Conservation (phyloP, 441 rosid genomes). For the Mallotus japonicus region DNA sequence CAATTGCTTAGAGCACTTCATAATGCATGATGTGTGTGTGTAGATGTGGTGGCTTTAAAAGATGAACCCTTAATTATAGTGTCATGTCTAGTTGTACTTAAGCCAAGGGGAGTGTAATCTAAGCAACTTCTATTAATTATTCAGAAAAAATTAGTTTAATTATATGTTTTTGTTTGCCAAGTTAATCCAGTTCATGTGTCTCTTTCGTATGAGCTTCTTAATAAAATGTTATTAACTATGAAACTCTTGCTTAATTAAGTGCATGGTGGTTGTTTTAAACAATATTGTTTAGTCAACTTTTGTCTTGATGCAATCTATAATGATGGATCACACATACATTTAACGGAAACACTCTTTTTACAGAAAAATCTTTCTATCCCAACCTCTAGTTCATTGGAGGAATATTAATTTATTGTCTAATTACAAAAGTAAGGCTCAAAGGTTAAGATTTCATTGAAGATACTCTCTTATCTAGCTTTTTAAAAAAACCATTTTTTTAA, state of each 20-base stretch:
- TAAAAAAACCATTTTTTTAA: too few species aligned
- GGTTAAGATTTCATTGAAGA: too few species aligned
- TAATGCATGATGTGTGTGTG: conserved; percentile 8
- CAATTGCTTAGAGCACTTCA: background rate
- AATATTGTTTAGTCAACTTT: conserved; percentile 5
- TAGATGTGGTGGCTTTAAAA: background rate
- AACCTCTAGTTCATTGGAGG: too few species aligned
- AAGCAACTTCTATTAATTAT: conserved; percentile 17
- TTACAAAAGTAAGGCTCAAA: too few species aligned
- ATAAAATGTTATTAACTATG: background rate
- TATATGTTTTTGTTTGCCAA: background rate
- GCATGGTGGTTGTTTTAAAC: conserved; percentile 6
- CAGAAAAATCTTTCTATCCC: too few species aligned
- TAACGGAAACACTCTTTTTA: too few species aligned
- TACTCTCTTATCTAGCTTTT: too few species aligned
- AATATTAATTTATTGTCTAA: too few species aligned
- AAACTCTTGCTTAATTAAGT: background rate
- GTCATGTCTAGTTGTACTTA: conserved; percentile 2
- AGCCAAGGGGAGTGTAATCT: conserved; percentile 19
- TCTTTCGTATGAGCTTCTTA: conserved; percentile 10
- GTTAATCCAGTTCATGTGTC: conserved; percentile 14
- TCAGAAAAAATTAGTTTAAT: background rate
- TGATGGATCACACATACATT: too few species aligned
- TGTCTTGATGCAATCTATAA: background rate
- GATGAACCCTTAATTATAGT: background rate